Conservation (phyloP, 2,329 filamentous ascomycete species). For the Sporothrix inflata region DNA sequence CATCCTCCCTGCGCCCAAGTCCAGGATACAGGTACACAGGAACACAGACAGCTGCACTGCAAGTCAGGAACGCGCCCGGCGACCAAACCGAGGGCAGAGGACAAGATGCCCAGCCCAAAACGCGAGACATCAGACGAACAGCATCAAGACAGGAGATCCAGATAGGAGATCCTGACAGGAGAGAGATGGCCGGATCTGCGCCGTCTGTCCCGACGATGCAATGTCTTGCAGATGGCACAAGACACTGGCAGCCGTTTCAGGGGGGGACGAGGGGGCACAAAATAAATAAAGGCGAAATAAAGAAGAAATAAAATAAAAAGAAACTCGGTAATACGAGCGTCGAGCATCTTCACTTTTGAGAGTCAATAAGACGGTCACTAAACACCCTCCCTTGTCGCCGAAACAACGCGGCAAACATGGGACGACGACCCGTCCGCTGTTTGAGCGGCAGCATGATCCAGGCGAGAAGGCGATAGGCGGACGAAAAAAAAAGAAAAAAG, state of each 20-base stretch:
- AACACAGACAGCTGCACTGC: not conserved
- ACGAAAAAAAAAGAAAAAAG: not conserved
- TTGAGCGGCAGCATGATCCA: conserved; percentile 21
- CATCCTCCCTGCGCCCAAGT: not conserved
- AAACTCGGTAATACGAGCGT: conserved; percentile 13
- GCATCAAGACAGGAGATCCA: not conserved
- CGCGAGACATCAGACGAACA: conserved; percentile 12
- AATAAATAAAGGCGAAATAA: not conserved
- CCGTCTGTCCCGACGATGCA: conserved; percentile 17
- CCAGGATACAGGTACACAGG: not conserved
- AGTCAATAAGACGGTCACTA: not conserved
- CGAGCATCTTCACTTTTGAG: not conserved
- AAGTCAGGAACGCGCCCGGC: conserved; percentile 9
- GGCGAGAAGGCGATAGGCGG: too few species aligned
- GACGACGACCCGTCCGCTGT: conserved; percentile 17
- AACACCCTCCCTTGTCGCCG: not conserved
- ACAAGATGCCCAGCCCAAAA: not conserved
- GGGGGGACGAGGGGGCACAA: not conserved
- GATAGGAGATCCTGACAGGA: too few species aligned
- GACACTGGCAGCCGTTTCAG: conserved; percentile 17
- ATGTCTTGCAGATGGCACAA: conserved; percentile 10
- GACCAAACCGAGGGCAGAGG: not conserved
- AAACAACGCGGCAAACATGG: conserved; percentile 21
- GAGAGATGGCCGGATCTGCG: conserved; percentile 3
- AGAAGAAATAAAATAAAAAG: not conserved